Percentiles rank a stretch among this genome's conserved stretches.
Evolutionary conservation across 345 rosid species (phyloP).

Genomic region (Ailanthus altissimus): DNA sequence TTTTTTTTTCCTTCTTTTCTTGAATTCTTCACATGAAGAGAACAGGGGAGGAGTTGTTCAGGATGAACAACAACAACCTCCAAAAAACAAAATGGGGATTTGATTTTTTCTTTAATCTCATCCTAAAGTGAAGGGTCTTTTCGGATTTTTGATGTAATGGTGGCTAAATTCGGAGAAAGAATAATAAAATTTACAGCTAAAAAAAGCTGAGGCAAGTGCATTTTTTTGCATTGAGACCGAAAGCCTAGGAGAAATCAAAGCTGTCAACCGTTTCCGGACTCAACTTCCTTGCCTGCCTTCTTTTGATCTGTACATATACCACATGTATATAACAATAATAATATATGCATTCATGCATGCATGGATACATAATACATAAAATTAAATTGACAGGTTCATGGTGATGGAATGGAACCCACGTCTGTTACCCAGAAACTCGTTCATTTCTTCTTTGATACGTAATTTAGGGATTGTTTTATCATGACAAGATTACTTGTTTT

Average conservation of each 20-base stretch:
- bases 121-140: background rate
- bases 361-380: too few relatives aligned
- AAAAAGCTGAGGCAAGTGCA: conserved; percentile 14
- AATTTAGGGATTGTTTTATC: too few relatives aligned
- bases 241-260: conserved; percentile 39
- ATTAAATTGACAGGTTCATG: too few relatives aligned
- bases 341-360: too few relatives aligned
- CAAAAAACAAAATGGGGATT: background rate
- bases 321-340: too few relatives aligned
- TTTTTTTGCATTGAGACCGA: conserved; percentile 20
- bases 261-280: conserved; percentile 28
- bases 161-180: conserved; percentile 42
- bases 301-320: background rate
- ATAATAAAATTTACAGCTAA: conserved; percentile 31
- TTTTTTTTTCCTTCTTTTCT: conserved; percentile 13
- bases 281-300: conserved; percentile 11
- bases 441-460: too few relatives aligned
- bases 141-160: background rate
- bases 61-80: conserved; percentile 10
- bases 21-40: background rate
- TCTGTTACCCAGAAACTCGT: too few relatives aligned
- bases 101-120: background rate
- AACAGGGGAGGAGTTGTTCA: conserved; percentile 16
- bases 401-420: too few relatives aligned
- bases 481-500: too few relatives aligned